A percentile compares a stretch with the other conserved stretches of the same genome.
These are phyloP conservation scores for Parathielavia appendiculata DNA, from an alignment of 495 filamentous ascomycete species.

Conservation along the genomic window DNA sequence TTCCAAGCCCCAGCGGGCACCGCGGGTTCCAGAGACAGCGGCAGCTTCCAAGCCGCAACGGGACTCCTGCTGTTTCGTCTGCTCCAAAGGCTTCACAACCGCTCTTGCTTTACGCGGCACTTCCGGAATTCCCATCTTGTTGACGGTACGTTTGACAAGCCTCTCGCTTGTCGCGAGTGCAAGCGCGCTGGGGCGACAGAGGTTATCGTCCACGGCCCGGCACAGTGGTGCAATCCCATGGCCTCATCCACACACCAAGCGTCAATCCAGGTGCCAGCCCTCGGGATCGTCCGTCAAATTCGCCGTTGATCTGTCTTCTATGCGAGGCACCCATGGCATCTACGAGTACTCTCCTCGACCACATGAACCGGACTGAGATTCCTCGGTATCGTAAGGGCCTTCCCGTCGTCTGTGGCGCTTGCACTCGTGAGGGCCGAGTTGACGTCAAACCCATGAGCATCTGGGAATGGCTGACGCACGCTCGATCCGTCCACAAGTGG, in stretches of 20 bases:
- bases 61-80: too few relatives aligned
- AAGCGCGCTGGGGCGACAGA: constrained; percentile 10
- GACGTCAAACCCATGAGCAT: too few relatives aligned
- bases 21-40: too few relatives aligned
- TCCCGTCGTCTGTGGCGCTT: constrained; percentile 9
- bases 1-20: constrained; percentile 1
- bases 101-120: constrained; percentile 12
- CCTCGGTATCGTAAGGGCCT: constrained; percentile 12
- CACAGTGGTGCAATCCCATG: too few relatives aligned
- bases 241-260: constrained; percentile 14
- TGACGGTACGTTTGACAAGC: constrained; percentile 10
- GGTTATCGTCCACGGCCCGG: too few relatives aligned
- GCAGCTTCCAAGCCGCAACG: too few relatives aligned
- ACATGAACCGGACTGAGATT: constrained; percentile 15
- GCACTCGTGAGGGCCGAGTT: constrained; percentile 14
- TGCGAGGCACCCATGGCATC: constrained; percentile 12
- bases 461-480: too few relatives aligned
- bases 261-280: constrained; percentile 13
- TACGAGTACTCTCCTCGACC: constrained; percentile 12
- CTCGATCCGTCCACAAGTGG: too few relatives aligned
- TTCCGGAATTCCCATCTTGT: constrained; percentile 13
- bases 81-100: constrained; percentile 6
- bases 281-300: too few relatives aligned
- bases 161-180: constrained; percentile 10
- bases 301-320: constrained; percentile 4